phyloP scores from a whole-genome alignment of 2,329 filamentous ascomycete genomes.

The Laburnicola sp. region DNA sequence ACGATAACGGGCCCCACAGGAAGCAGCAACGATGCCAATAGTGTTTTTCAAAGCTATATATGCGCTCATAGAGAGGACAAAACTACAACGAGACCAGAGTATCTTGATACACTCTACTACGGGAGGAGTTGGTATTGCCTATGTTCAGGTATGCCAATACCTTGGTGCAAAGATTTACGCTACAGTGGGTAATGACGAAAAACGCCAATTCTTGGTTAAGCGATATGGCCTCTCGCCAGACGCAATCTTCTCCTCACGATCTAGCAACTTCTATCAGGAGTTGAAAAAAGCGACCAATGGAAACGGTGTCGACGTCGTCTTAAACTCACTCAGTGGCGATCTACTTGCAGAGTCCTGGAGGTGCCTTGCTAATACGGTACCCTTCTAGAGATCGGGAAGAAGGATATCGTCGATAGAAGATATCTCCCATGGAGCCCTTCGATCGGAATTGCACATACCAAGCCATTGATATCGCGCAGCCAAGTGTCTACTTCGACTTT shows the following conservation, averaged over 20 bases:
- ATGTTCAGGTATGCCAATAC: conserved; percentile 18
- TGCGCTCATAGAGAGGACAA: conserved; percentile 22
- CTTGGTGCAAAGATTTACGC: conserved; percentile 5
- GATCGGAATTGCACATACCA: conserved; percentile 1
- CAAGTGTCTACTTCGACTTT: not conserved
- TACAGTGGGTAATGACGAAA: conserved; percentile 30
- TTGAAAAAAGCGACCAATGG: conserved; percentile 4
- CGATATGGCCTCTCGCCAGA: conserved; percentile 26
- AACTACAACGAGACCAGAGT: conserved; percentile 29
- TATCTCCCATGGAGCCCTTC: conserved; percentile 17
- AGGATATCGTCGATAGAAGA: conserved; percentile 15
- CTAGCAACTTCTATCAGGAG: too few relatives aligned
- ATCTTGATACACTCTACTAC: conserved; percentile 27
- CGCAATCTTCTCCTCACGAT: conserved; percentile 32
- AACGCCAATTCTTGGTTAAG: conserved; percentile 28
- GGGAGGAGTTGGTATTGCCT: conserved; percentile 22
- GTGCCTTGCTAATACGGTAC: conserved; percentile 42
- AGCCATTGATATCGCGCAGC: conserved; percentile 2
- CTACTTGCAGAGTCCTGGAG: conserved; percentile 46
- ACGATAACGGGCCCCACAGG: not conserved
- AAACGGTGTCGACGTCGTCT: conserved; percentile 26
- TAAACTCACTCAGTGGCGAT: conserved; percentile 33
- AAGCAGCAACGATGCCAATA: conserved; percentile 11
- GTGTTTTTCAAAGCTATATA: conserved; percentile 9
- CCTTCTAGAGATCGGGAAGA: conserved; percentile 18